phyloP scores from a whole-genome alignment of 352 stramenopile genomes.

The Phytophthora multivora region DNA sequence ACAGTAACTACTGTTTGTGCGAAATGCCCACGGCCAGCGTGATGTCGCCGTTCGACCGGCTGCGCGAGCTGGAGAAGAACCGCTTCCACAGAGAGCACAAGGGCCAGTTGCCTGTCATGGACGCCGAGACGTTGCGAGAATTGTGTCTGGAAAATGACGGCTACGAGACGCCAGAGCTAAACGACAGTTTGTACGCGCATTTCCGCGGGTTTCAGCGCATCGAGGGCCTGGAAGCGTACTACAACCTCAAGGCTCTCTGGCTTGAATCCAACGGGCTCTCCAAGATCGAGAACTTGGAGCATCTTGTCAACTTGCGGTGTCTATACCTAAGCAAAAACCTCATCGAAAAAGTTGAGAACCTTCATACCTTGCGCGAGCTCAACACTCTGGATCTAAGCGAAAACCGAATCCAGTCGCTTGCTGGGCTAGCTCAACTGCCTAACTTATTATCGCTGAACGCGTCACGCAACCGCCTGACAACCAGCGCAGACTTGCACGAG shows the following conservation, averaged over 20 bases:
- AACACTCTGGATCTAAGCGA: slow-evolving; percentile 94
- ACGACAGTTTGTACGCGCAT: slow-evolving; percentile 93
- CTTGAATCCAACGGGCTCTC: slow-evolving; percentile 94
- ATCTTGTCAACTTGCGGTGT: slow-evolving; percentile 84
- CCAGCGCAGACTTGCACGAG: slow-evolving; percentile 69
- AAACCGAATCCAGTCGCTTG: slow-evolving; percentile 88
- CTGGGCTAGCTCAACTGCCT: slow-evolving; percentile 76
- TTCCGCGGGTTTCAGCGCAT: slow-evolving; percentile 95
- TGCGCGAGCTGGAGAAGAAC: slow-evolving; percentile 74
- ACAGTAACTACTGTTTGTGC: neutral
- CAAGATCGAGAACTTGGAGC: slow-evolving; percentile 80
- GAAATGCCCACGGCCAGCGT: slow-evolving; percentile 48
- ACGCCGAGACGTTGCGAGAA: slow-evolving; percentile 79
- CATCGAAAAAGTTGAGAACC: slow-evolving; percentile 81
- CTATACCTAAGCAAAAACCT: slow-evolving; percentile 95
- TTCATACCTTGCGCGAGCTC: slow-evolving; percentile 68
- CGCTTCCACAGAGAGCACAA: slow-evolving; percentile 69
- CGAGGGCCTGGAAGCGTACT: slow-evolving; percentile 94
- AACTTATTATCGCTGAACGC: slow-evolving; percentile 90
- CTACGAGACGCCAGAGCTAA: slow-evolving; percentile 95
- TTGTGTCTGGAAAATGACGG: slow-evolving; percentile 92
- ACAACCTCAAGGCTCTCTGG: slow-evolving; percentile 94
- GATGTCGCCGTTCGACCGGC: slow-evolving; percentile 53
- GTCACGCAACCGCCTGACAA: slow-evolving; percentile 88
- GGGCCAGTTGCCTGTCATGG: slow-evolving; percentile 86